Base-by-base conservation (phyloP, 441 rosid species). In the Manihot esculenta region DNA sequence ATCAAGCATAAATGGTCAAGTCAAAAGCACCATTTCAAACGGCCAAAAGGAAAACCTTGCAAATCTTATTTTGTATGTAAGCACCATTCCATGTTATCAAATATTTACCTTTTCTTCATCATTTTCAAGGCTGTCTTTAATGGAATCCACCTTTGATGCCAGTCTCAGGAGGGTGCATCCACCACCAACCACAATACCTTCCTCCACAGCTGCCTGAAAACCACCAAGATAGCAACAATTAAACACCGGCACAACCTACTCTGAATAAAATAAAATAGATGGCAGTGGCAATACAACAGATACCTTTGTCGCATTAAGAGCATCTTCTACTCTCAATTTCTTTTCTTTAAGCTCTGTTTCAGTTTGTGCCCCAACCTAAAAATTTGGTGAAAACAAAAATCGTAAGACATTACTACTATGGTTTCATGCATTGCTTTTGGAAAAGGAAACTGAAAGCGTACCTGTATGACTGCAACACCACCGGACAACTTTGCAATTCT, bases 141-240 rank as follows among this genome's bases (percentile, higher is more conserved):
- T 89, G 61, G 85, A 85, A 71, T 94, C 97, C 49, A 94, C 99
- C 83, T 85, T 90, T 4, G 89, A 83, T 24, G 97, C 89, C 47
- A 94, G 94, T 76, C 99, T 84, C 75, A 94, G 76, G 55, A 94
- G 70, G 45, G 97, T 87, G 74, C 97, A 94, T 12, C 97, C 99
- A 45, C 99, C 99, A 66, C 97, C 97, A 73, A 90, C 99, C 24
- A 92, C 97, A 74, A 94, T 90, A 74, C 99, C 99, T 82, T 94
- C 99, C 80, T 94, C 97, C 56, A 94, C 97, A 64, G 99, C 97
- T 1, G 97, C 97, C 89, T 88, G 79, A 64, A 76, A 74, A 68
- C 33, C 69, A 70, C 48, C 0, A 18, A 47, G 60, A 21, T 45
- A 21, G 18, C 10, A 72, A 5, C 49, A 18, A 20, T 10, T 33